Evolutionary conservation across 208 protist species (phyloP), one percentile per base, ranked within the genome.

Genomic region (Angomonas deanei): DNA sequence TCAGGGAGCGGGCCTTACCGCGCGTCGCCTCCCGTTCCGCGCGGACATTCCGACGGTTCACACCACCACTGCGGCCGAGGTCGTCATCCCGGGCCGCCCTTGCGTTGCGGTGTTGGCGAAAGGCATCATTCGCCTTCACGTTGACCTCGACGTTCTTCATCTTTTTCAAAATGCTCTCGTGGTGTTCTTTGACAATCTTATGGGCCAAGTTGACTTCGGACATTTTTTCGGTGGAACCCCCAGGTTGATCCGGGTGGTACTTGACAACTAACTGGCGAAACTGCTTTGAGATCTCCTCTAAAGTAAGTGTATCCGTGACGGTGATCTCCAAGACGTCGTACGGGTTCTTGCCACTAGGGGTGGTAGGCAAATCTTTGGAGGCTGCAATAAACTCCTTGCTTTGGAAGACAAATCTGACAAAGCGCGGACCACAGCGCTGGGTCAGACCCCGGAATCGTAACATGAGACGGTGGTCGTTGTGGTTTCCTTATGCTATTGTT

Each of bases 261-360:
- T 88, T 73, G 53, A 92, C 78, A 19, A 94, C 91, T 53, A 96
- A 74, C 11, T 80, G 74, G 27, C 87, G 76, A 54, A 91, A 94
- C 69, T 93, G 86, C 66, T 93, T 94, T 32, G 88, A 87, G 19
- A 96, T 70, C 31, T 94, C 86, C 28, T 93, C 84, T 1, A 93
- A 28, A n/a, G 79, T 83, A 23, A 86, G 88, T 36, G 80, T 61
- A 17, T 68, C 73, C 0, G 80, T 89, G 6, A 93, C 74, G 15
- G 83, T 86, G 21, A 96, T 65, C 61, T 96, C 82, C 27, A 96
- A 80, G 34, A 96, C 88, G 68, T 93, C 86, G 64, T 96, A 96
- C 13, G 91, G 91, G 66, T 96, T 96, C 27, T 78, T 70, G 30
- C 91, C 91, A 27, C 78, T 76, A 10, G 87, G 88, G 26, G 91